Conservation (phyloP, 2,329 filamentous ascomycete genomes). For the Mariannaea sp. region DNA sequence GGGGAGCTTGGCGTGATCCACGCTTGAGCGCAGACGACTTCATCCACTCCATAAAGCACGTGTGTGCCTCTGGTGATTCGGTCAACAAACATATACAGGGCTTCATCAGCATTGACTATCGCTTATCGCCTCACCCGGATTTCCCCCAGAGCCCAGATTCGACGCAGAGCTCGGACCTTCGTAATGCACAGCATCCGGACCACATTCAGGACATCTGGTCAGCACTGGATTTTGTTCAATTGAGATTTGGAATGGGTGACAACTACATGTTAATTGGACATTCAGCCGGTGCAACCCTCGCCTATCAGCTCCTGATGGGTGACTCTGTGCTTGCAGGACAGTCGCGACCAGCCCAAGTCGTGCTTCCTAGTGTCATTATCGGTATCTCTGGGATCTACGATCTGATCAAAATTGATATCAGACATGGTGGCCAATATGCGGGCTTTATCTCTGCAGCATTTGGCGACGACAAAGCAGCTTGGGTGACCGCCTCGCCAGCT, state of each 20-base stretch:
- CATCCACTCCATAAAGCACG: constrained; percentile 48
- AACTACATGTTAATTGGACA: constrained; percentile 65
- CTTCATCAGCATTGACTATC: constrained; percentile 68
- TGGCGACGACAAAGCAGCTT: constrained; percentile 54
- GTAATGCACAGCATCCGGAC: constrained; percentile 60
- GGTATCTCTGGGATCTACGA: constrained; percentile 71
- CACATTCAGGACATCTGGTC: constrained; percentile 62
- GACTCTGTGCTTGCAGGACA: constrained; percentile 37
- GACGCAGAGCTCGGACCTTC: constrained; percentile 38
- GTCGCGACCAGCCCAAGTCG: constrained; percentile 33
- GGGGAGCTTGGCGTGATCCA: constrained; percentile 68
- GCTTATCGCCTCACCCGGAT: constrained; percentile 59
- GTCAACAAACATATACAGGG: constrained; percentile 54
- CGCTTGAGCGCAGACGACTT: constrained; percentile 53
- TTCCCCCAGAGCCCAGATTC: constrained; percentile 44
- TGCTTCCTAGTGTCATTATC: constrained; percentile 58
- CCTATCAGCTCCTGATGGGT: constrained; percentile 63
- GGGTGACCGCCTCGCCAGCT: constrained; percentile 62
- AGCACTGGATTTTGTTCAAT: constrained; percentile 55
- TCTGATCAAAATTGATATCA: constrained; percentile 57
- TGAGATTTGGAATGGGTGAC: constrained; percentile 50
- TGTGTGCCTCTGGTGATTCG: constrained; percentile 42
- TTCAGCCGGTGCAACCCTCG: constrained; percentile 66
- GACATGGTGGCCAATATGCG: constrained; percentile 55
- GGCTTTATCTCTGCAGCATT: constrained; percentile 66